phyloP scores from a whole-genome alignment of 2,329 filamentous ascomycete genomes.

The Cryoendolithus antarcticus region DNA sequence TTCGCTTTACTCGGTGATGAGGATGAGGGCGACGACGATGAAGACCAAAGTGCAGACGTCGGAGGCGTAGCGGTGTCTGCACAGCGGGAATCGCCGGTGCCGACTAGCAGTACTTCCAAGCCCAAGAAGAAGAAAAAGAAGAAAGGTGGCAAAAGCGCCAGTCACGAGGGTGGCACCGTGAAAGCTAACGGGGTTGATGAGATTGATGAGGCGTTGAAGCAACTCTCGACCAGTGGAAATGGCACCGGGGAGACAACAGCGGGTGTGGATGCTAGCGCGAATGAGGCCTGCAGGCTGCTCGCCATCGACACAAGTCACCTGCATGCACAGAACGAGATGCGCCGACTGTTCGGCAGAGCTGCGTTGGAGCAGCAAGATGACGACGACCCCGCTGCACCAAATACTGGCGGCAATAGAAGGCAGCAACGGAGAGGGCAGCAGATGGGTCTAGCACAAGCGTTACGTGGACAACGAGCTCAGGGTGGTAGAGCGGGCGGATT shows the following conservation, averaged over 20 bases:
- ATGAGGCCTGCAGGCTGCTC: constrained; percentile 42
- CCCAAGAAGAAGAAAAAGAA: constrained; percentile 47
- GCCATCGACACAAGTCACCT: constrained; percentile 59
- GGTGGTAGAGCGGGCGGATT: constrained; percentile 51
- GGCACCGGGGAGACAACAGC: constrained; percentile 11
- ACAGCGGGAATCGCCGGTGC: constrained; percentile 19
- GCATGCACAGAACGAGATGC: constrained; percentile 87
- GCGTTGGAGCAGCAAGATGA: constrained; percentile 48
- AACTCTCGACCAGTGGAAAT: constrained; percentile 34
- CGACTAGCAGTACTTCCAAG: constrained; percentile 25
- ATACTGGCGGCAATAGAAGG: constrained; percentile 19
- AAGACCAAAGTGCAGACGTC: constrained; percentile 23
- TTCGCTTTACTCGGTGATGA: constrained; percentile 35
- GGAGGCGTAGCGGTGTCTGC: constrained; percentile 8
- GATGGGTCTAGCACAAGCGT: constrained; percentile 46
- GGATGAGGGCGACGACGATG: constrained; percentile 25
- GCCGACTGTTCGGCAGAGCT: constrained; percentile 54
- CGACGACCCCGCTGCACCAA: constrained; percentile 24
- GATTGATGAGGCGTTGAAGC: constrained; percentile 52
- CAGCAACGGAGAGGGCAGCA: constrained; percentile 31
- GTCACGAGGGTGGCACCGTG: constrained; percentile 3
- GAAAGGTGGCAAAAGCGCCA: constrained; percentile 43
- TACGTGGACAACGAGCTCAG: constrained; percentile 38
- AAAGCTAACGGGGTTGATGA: constrained; percentile 41
- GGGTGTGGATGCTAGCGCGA: constrained; percentile 26